Evolutionary conservation across 805 yeast genomes (phyloP), one percentile per base, ranked within the genome.

Genomic region (Metschnikowia lunata): DNA sequence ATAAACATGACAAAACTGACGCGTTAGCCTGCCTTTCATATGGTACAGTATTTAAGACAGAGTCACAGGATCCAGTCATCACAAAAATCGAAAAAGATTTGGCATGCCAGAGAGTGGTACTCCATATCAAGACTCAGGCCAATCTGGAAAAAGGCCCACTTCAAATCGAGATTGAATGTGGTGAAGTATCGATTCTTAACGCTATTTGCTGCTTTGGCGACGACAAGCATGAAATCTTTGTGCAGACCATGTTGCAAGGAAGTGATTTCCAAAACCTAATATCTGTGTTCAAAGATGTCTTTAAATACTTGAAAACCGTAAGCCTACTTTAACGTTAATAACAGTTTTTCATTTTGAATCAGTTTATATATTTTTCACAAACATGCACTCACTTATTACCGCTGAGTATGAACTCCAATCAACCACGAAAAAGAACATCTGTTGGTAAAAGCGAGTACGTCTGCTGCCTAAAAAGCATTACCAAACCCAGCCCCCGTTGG

Each of bases 401-500:
- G 5, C 23, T 18, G 5, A 18, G 23, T 18, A 18, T 15, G 23
- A 28, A 29, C 46, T 36, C 46, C 46, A 45, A 48, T 48, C 51
- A 48, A 48, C 51, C 51, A 48, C 48, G 51, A 48, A 48, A 42
- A 34, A 43, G 46, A 34, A 15, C n/a, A 18, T 36, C 27, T 30
- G 23, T 23, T 10, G 11, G 35, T 5, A 13, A 7, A 10, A 12
- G 13, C 3, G 14, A 14, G 8, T 7, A 31, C 6, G 10, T 28
- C 34, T 30, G 29, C 18, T 37, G 18, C 30, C 42, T 58, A 66
- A 49, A 63, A 67, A 9, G 67, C 69, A 49, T 79, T 81, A 56
- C 88, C 85, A 64, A 83, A 82, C 9, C 85, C 86, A 59, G 79
- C 72, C 43, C 89, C 89, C 30, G 88, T 83, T 45, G 83, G 74